Evolutionary conservation across 805 yeast genomes (phyloP).

Genomic region (Schwanniomyces vanrijiae): DNA sequence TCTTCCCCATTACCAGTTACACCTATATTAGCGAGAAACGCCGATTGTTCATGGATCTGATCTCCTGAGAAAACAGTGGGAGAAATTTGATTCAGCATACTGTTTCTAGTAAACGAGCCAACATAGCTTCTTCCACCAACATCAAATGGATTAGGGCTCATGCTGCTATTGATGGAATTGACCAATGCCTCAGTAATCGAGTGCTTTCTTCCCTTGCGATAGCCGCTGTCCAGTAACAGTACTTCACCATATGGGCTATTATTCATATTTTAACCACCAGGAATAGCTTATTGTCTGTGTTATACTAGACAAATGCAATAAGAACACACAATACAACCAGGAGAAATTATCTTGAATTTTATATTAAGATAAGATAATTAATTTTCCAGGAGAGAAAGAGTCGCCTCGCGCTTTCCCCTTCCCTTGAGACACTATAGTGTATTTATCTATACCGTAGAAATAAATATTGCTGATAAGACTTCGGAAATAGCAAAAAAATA

Average conservation of each 20-base stretch:
- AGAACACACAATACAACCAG: neutral
- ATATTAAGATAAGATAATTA: neutral
- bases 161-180: conserved; percentile 15
- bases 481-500: neutral
- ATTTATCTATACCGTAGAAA: neutral
- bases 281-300: neutral
- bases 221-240: neutral
- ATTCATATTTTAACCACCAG: neutral
- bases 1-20: conserved; percentile 36
- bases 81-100: conserved; percentile 18
- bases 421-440: neutral
- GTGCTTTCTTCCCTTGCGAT: conserved; percentile 8
- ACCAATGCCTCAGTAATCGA: conserved; percentile 16
- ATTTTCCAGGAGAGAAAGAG: neutral
- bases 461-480: neutral
- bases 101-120: conserved; percentile 13
- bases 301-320: neutral
- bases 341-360: neutral
- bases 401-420: neutral
- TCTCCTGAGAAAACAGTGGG: conserved; percentile 50
- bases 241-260: neutral
- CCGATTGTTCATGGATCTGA: conserved; percentile 57
- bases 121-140: conserved; percentile 45
- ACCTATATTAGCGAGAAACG: conserved; percentile 56
- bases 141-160: conserved; percentile 30